Evolutionary conservation across 345 rosid genomes (phyloP).

Genomic region (Acer yangbiense): DNA sequence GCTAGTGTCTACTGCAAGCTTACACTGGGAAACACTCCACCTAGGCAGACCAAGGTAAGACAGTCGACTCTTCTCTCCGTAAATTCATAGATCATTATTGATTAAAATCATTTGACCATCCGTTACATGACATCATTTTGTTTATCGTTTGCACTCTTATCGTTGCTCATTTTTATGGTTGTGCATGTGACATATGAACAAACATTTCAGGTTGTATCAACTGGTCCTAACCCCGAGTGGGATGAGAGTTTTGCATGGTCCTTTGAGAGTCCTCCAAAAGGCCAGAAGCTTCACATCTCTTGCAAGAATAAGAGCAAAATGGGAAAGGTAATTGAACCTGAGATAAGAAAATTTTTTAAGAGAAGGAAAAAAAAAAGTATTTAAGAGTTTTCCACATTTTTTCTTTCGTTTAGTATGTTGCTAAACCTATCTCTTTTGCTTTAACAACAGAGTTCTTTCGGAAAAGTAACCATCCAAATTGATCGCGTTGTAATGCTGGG

Average conservation of each 20-base stretch:
- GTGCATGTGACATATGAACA: background rate
- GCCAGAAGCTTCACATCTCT: conserved; percentile 94
- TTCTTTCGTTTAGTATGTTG: background rate
- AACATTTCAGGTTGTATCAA: conserved; percentile 71
- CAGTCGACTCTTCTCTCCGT: background rate
- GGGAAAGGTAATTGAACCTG: conserved; percentile 75
- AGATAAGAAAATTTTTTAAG: background rate
- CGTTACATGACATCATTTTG: background rate
- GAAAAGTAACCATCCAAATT: conserved; percentile 96
- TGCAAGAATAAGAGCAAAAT: conserved; percentile 99
- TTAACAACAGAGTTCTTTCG: conserved; percentile 80
- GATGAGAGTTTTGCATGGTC: conserved; percentile 98
- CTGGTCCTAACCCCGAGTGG: conserved; percentile 98
- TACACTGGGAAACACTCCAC: conserved; percentile 85
- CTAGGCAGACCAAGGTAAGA: conserved; percentile 80
- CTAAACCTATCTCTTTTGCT: conserved; percentile 3
- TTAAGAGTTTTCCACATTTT: background rate
- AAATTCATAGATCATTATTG: too few relatives aligned
- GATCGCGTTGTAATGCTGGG: conserved; percentile 98
- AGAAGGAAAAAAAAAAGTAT: too few relatives aligned
- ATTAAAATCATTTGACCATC: conserved; percentile 1
- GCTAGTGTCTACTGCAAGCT: conserved; percentile 97
- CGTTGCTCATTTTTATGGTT: background rate
- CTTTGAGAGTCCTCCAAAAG: conserved; percentile 98
- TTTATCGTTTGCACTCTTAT: background rate